Base-by-base conservation (phyloP, 108 stramenopile species). In the Skeletonema menzelii region DNA sequence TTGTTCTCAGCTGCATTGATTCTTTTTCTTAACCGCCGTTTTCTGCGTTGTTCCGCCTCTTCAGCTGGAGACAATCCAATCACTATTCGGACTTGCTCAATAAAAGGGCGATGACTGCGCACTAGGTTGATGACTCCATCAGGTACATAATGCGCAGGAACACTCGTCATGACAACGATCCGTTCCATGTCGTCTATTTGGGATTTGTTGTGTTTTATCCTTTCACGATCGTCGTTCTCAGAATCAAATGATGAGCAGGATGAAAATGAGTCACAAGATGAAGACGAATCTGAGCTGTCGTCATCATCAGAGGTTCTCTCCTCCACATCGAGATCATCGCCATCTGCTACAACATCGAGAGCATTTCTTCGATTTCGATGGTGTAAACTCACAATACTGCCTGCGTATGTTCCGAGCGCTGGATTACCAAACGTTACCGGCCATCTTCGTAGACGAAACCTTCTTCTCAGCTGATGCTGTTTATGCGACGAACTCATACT, bases 131-230 rank as follows among this genome's bases (percentile, higher is more conserved):
- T 66, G n/a, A 94, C 84, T 24, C 90, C 90, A 74, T 91, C 92
- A 14, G 92, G 90, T 12, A 91, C 90, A 67, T 94, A 88, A 49
- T 89, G 80, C 20, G 92, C 90, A 35, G 90, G 90, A 2, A 94
- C 92, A 63, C 88, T 79, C 0, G 85, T 76, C 88, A 94, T 91
- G 22, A 90, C 92, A 19, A 84, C 90, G 55, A 88, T 84, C 47
- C 71, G 62, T 47, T 74, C 75, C 27, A 30, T 55, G 46, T 11
- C 53, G 46, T 11, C 53, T 32, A 40, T 65, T 58, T 47, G 32
- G 3, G 22, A 19, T 55, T 40, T 58, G 19, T 40, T 27, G 28
- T 4, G 35, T 60, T 19, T 13, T 11, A 38, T 38, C 0, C 0
- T 34, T 22, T 30, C 20, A 32, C 13, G 20, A 27, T 68, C 56